Percentiles rank a stretch among this genome's conserved stretches.
Conservation (phyloP, 768 basidiomycete species). For the Trametopsis cervina region DNA sequence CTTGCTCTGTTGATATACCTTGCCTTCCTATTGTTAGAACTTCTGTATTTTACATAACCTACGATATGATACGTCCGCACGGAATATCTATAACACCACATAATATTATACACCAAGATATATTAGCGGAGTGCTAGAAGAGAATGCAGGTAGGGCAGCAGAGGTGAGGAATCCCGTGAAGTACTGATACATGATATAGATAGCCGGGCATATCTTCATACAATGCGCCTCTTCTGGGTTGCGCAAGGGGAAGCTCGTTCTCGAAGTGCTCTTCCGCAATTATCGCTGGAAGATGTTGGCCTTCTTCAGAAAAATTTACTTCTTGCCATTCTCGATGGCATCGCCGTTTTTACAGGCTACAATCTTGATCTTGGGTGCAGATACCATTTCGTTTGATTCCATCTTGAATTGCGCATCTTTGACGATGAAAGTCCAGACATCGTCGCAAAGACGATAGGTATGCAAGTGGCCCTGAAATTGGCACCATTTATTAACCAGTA, state of each 20-base stretch:
- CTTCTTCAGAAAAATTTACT: conserved; percentile 29
- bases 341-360: conserved; percentile 98
- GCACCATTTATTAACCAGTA: neutral
- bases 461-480: conserved; percentile 66
- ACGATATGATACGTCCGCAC: too few species aligned
- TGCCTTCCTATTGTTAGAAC: neutral
- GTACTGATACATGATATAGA: too few species aligned
- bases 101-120: too few species aligned
- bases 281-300: neutral
- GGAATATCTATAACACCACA: too few species aligned
- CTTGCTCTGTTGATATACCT: neutral
- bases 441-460: conserved; percentile 90
- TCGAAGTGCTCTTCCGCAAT: too few species aligned
- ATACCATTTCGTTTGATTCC: conserved; percentile 80
- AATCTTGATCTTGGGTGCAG: conserved; percentile 83
- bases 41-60: too few species aligned
- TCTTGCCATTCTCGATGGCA: conserved; percentile 77
- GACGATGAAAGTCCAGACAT: conserved; percentile 98
- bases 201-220: too few species aligned
- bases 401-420: conserved; percentile 93
- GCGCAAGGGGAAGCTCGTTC: too few species aligned
- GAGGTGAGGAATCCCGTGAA: too few species aligned
- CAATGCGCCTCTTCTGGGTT: too few species aligned
- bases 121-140: too few species aligned
- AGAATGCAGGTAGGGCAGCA: too few species aligned